Base-by-base conservation (phyloP, 805 yeast genomes). In the Myxozyma geophila region DNA sequence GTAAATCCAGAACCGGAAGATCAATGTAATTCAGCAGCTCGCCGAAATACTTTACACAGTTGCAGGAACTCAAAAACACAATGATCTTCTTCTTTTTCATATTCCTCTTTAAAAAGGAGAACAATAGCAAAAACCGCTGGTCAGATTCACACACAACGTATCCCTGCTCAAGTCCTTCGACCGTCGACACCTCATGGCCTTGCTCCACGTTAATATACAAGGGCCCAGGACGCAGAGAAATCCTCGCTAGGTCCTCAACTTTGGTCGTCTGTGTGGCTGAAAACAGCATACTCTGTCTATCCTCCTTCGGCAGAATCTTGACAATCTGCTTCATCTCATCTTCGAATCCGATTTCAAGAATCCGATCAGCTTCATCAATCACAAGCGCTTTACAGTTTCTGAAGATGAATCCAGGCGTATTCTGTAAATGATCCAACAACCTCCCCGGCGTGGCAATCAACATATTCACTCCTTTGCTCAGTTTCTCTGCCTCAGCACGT, bases 201-300 rank as follows among this genome's bases (percentile, higher is more conserved):
- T 88, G 86, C 67, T 89, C 97, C 56, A 95, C 99, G 74, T 93
- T 95, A 69, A 95, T 95, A 77, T 92, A 96, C 47, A 85, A 77
- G 12, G 99, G 98, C 51, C 98, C 98, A 58, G 92, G 87, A 75
- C 96, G 87, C 72, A 96, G 82, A 2, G 99, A 93, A 58, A 95
- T 93, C 78, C 99, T 85, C 15, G 99, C 99, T 74, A 95, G 82
- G 79, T 95, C 99, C 77, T 95, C 98, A 68, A 95, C 99, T 79
- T 96, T 95, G 47, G 98, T 95, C 37, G 99, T 95, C 78, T 95
- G 99, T 0, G 99, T 95, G 54, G 99, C 99, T n/a, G 98, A 93
- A 75, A 95, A 95, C 68, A 95, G 80, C 98, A 95, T 93, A 47
- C 96, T 83, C 77, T 95, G 99, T 78, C 99, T 88, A 69, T 88